phyloP scores from a whole-genome alignment of 2,329 filamentous ascomycete genomes.

The Ceratocystis eucalypticola region DNA sequence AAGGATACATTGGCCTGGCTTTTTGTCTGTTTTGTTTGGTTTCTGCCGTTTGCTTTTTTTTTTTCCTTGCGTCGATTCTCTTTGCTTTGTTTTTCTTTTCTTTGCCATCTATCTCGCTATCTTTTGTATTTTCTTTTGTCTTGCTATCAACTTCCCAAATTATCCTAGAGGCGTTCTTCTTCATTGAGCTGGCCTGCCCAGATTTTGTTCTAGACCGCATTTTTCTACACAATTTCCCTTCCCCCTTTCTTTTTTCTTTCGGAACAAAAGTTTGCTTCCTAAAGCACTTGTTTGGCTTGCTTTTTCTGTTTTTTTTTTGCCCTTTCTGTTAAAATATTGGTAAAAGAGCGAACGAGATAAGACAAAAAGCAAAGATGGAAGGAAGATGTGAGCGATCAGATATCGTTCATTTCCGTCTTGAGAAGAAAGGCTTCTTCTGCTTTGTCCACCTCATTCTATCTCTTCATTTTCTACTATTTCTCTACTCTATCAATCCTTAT shows the following conservation, averaged over 20 bases:
- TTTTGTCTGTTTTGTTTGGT: background rate
- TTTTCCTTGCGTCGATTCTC: background rate
- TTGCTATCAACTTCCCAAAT: slow-evolving; percentile 1
- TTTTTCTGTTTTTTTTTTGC: background rate
- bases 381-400: too few relatives aligned
- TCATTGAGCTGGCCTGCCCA: slow-evolving; percentile 9
- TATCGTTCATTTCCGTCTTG: too few relatives aligned
- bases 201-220: slow-evolving; percentile 6
- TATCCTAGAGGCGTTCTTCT: slow-evolving; percentile 1
- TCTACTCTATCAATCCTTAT: background rate
- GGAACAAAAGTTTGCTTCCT: slow-evolving; percentile 6
- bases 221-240: slow-evolving; percentile 1
- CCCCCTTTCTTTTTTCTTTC: background rate
- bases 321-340: background rate
- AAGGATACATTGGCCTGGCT: slow-evolving; percentile 7
- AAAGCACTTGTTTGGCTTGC: background rate
- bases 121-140: background rate
- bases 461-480: background rate
- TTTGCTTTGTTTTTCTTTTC: background rate
- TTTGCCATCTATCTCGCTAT: background rate
- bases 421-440: too few relatives aligned
- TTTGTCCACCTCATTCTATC: background rate
- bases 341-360: background rate
- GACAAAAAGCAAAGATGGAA: background rate
- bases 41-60: slow-evolving; percentile 3